Evolutionary conservation across 2,329 filamentous ascomycete genomes (phyloP), one percentile per base, ranked within the genome.

Genomic region (Curvularia lunata): DNA sequence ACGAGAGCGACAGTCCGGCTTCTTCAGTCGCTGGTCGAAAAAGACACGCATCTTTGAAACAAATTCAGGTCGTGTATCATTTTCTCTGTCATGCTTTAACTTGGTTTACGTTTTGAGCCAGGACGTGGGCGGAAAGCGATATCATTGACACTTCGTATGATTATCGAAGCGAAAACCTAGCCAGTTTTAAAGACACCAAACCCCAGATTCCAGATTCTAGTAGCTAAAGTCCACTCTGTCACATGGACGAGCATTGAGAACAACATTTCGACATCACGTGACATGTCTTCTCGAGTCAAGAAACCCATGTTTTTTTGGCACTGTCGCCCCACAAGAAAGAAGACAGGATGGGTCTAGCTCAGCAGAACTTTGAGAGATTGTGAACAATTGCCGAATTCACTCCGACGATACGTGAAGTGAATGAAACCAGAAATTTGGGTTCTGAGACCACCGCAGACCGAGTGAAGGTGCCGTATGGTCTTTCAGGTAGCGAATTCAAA

Each of bases 11-110:
- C 66, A 12, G 70, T 74, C 9, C 69, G 64, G 38, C 61, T 69
- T 37, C 60, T 75, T 2, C 71, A 75, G 50, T 61, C 61, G 9
- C 56, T 73, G 16, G 58, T 70, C 3, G 70, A 73, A 41, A 48
- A 63, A 45, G 45, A 50, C 8, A 18, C 18, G 6, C 34, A 18
- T 37, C 16, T 3, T 8, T 37, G 13, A 37, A 18, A n/a, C 34
- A 37, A 37, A 37, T 18, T n/a, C 34, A 37, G n/a, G 16, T 8
- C 34, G 5, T 37, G 18, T 6, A 34, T 34, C 12, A 16, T 34
- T 37, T 6, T 37, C 34, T 37, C 16, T 37, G 16, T 12, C 2
- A 6, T 37, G 16, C 4, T 3, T 37, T 6, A 37, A 16, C 13
- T n/a, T n/a, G 16, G 13, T 18, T 34, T 37, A 4, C 18, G 16